Base-by-base conservation (phyloP, 1,284 basidiomycete species). In the Amylostereum chailletii region DNA sequence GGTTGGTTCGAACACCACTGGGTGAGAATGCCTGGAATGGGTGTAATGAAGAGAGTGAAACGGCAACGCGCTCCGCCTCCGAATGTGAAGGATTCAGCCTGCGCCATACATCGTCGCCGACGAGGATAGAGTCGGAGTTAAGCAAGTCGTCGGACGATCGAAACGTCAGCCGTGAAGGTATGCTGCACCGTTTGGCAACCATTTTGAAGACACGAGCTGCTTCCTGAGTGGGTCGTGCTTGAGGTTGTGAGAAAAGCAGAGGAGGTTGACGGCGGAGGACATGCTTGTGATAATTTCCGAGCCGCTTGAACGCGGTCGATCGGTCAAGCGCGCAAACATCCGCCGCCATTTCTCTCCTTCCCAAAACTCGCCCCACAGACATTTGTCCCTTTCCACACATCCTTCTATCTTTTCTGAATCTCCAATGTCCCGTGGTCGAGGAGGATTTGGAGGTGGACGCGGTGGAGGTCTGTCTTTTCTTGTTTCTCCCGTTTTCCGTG, bases 81-180 rank as follows among this genome's bases (percentile, higher is more conserved):
- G 39, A 11, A 5, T 9, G 7, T 34, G 39, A 19, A 26, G 44
- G 9, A 9, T 29, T 29, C 27, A 52, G 36, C 9, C 30, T 8
- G 6, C 45, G 11, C 50, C 50, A 48, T 10, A 54, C 19, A 1
- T 47, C 26, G 32, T 32, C 37, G 30, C 50, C 50, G 7, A 51
- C 8, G 26, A 53, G 46, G n/a, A 43, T 31, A 31, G 44, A 42
- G 38, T 51, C 45, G 26, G 40, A n/a, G 26, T 29, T 29, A 38
- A n/a, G 5, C 27, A 43, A 30, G 27, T 31, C 42, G 4, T 4
- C 4, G 30, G 26, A 4, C 30, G 42, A n/a, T 30, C 32, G 29
- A 30, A 43, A 43, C 26, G 42, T 27, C 26, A 43, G 19, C 19
- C 19, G 19, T 19, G 19, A 19, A 19, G 19, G 19, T 19, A 19